Conservation (phyloP, 345 rosid genomes). For the Gossypium rotundifolium region DNA sequence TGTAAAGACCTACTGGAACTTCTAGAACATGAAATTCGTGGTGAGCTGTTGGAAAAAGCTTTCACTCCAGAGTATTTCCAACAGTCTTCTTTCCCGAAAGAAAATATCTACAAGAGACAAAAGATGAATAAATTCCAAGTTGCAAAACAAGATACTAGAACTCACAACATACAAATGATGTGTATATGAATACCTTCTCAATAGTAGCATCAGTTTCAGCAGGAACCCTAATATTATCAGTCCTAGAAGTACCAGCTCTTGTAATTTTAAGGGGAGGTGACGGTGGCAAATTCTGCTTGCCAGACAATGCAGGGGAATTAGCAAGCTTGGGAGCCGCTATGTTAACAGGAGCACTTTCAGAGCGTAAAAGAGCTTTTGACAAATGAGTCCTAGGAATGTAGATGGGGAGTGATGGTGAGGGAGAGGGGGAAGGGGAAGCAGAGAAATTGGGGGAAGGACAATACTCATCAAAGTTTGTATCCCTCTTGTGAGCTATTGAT, state of each 20-base stretch:
- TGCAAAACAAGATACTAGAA: not conserved
- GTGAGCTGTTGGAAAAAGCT: slow-evolving; percentile 46
- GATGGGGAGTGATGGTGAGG: slow-evolving; percentile 66
- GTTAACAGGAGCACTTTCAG: slow-evolving; percentile 88
- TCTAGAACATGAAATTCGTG: slow-evolving; percentile 55
- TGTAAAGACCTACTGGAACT: slow-evolving; percentile 68
- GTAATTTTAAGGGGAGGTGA: slow-evolving; percentile 48
- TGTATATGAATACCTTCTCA: slow-evolving; percentile 58
- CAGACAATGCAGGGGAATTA: slow-evolving; percentile 32
- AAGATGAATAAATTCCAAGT: slow-evolving; percentile 7
- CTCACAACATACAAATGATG: not conserved
- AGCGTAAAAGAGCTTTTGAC: slow-evolving; percentile 38
- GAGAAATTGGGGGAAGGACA: slow-evolving; percentile 57
- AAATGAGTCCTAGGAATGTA: slow-evolving; percentile 37
- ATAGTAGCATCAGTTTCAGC: slow-evolving; percentile 32
- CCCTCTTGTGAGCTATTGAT: slow-evolving; percentile 39
- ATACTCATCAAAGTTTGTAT: slow-evolving; percentile 44
- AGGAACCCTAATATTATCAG: slow-evolving; percentile 34
- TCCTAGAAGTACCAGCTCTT: slow-evolving; percentile 34
- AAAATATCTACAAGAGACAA: slow-evolving; percentile 32
- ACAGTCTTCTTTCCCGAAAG: slow-evolving; percentile 49
- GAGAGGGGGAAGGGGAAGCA: slow-evolving; percentile 35
- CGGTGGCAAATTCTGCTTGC: slow-evolving; percentile 50
- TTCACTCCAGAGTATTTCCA: slow-evolving; percentile 42
- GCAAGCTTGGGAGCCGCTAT: slow-evolving; percentile 41